phyloP scores from a whole-genome alignment of 495 filamentous ascomycete species.

The Aspergillus taichungensis region DNA sequence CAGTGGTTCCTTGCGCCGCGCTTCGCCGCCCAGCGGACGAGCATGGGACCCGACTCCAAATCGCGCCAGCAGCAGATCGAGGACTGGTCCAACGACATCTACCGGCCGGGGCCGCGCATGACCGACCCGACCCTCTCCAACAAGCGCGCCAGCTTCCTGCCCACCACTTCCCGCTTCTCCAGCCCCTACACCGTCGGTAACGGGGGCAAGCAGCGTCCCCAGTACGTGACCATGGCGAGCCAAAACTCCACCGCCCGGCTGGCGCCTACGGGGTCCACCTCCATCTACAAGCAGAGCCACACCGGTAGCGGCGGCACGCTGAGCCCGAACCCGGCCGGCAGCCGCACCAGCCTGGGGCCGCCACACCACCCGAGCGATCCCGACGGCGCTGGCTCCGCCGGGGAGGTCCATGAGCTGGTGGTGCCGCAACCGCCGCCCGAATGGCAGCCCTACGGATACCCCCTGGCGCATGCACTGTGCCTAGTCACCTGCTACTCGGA shows the following conservation, averaged over 20 bases:
- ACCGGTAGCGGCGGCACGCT: conserved; percentile 57
- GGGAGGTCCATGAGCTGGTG: conserved; percentile 91
- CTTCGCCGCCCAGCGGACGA: conserved; percentile 71
- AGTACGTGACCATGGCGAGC: conserved; percentile 91
- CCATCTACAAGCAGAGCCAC: conserved; percentile 61
- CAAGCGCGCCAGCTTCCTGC: conserved; percentile 73
- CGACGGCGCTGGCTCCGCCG: conserved; percentile 74
- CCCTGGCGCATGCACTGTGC: conserved; percentile 86
- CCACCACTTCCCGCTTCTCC: conserved; percentile 88
- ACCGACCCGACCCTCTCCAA: conserved; percentile 65
- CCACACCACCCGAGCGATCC: conserved; percentile 26
- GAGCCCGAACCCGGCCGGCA: conserved; percentile 32
- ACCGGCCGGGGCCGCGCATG: conserved; percentile 75
- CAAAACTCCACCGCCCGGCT: conserved; percentile 74
- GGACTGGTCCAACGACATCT: conserved; percentile 97
- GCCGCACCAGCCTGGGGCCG: conserved; percentile 44
- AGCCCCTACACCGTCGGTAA: conserved; percentile 75
- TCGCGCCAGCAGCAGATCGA: conserved; percentile 90
- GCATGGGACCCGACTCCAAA: conserved; percentile 57
- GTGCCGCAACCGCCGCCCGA: conserved; percentile 97
- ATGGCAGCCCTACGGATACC: conserved; percentile 94
- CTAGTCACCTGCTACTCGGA: conserved; percentile 97
- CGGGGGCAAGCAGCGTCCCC: conserved; percentile 37
- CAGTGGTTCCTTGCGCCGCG: conserved; percentile 87
- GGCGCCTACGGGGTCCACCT: conserved; percentile 49